phyloP scores from a whole-genome alignment of 176 grass and related monocot genomes.

The Carex parvula region DNA sequence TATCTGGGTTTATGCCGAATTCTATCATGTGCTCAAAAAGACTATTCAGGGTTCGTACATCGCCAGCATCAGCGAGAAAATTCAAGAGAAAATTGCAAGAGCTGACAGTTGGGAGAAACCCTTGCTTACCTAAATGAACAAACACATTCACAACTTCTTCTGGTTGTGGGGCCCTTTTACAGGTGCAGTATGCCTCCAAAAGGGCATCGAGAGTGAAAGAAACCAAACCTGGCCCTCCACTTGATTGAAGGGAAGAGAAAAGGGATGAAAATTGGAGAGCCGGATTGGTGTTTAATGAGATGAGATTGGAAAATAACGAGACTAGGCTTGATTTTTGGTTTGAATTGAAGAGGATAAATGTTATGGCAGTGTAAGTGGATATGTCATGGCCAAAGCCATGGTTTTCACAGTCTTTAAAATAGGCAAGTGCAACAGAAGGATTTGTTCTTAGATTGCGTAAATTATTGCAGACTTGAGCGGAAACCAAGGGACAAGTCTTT shows the following conservation, averaged over 20 bases:
- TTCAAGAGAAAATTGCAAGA: conserved; percentile 52
- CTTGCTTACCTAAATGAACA: conserved; percentile 34
- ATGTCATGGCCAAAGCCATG: conserved; percentile 54
- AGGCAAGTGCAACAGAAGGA: conserved; percentile 45
- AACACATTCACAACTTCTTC: conserved; percentile 34
- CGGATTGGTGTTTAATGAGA: conserved; percentile 5
- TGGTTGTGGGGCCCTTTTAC: background rate
- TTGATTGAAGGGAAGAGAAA: conserved; percentile 28
- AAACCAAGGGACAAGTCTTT: background rate
- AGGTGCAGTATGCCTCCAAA: conserved; percentile 40
- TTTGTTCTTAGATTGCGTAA: conserved; percentile 40
- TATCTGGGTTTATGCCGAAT: conserved; percentile 34
- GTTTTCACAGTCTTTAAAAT: conserved; percentile 45
- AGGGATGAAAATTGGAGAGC: conserved; percentile 30
- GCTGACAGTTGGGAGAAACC: conserved; percentile 39
- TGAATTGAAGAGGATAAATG: conserved; percentile 37
- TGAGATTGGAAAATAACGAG: conserved; percentile 44
- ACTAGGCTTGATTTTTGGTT: conserved; percentile 34
- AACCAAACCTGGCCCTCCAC: conserved; percentile 13
- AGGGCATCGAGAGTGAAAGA: conserved; percentile 40
- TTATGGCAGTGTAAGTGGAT: conserved; percentile 49
- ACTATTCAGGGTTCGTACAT: conserved; percentile 21
- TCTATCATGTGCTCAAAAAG: conserved; percentile 49
- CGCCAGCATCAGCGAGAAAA: conserved; percentile 29
- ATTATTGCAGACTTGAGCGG: conserved; percentile 33